These are phyloP conservation scores for Trypanosoma conorhini DNA, from an alignment of 208 protist genomes.

Conservation along the genomic window DNA sequence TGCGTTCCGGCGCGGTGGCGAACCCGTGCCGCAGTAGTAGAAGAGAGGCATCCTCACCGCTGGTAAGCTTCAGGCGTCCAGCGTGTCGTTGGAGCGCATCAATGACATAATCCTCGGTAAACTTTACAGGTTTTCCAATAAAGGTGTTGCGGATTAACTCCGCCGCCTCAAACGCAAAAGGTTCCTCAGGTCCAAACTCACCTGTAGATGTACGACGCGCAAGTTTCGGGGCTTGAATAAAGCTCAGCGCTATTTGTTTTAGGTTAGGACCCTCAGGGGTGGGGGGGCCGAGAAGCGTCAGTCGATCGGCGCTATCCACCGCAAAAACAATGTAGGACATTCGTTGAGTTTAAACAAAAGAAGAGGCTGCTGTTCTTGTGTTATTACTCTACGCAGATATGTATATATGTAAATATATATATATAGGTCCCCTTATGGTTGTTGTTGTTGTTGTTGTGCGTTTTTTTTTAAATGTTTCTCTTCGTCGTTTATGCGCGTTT, in stretches of 20 bases:
- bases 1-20: conserved; percentile 58
- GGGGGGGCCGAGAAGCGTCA: conserved; percentile 70
- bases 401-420: background rate
- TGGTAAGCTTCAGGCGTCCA: conserved; percentile 58
- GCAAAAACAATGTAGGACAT: conserved; percentile 80
- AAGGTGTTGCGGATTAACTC: conserved; percentile 83
- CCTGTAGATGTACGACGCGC: conserved; percentile 50
- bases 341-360: background rate
- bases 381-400: background rate
- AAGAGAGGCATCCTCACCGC: conserved; percentile 55
- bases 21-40: conserved; percentile 80
- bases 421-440: background rate
- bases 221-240: conserved; percentile 80
- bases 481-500: conserved; percentile 12
- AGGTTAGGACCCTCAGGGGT: conserved; percentile 54
- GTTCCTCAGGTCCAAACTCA: conserved; percentile 80
- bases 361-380: background rate
- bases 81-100: conserved; percentile 75
- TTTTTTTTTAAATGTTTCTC: background rate
- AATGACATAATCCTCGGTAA: conserved; percentile 87
- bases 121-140: conserved; percentile 88
- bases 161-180: conserved; percentile 82
- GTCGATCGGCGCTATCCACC: conserved; percentile 85
- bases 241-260: conserved; percentile 83
- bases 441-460: background rate